Evolutionary conservation across 2,329 filamentous ascomycete species (phyloP).

Genomic region (Ophiostoma pallidulum): DNA sequence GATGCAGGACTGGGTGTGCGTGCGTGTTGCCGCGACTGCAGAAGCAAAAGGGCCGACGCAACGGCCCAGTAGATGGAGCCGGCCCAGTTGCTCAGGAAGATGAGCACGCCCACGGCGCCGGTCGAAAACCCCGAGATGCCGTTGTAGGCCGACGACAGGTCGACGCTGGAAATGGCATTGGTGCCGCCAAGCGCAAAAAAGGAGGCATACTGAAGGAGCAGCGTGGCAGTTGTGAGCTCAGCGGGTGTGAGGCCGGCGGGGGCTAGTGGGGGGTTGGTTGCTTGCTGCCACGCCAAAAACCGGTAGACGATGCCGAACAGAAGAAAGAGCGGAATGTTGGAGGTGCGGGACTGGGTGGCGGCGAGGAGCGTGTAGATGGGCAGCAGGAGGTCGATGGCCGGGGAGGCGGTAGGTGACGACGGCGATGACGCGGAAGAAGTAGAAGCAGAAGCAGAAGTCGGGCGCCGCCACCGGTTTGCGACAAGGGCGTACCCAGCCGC

Average conservation of each 20-base stretch:
- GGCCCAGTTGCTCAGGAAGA: conserved; percentile 86
- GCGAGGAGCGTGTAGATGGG: conserved; percentile 68
- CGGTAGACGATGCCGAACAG: conserved; percentile 55
- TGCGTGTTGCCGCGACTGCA: not conserved
- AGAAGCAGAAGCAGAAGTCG: too few species aligned
- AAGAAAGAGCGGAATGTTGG: conserved; percentile 78
- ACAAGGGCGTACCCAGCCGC: conserved; percentile 33
- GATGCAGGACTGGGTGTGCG: not conserved
- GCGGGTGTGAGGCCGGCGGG: conserved; percentile 33
- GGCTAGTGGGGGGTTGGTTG: too few species aligned
- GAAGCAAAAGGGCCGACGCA: conserved; percentile 49
- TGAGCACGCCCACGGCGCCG: conserved; percentile 68
- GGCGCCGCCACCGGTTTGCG: conserved; percentile 1
- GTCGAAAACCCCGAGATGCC: conserved; percentile 76
- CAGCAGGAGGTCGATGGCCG: conserved; percentile 41
- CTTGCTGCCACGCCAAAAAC: conserved; percentile 29
- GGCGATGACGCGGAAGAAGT: too few species aligned
- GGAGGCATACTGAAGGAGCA: conserved; percentile 69
- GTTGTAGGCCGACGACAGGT: conserved; percentile 92
- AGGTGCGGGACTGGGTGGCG: conserved; percentile 74
- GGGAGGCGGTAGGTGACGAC: not conserved
- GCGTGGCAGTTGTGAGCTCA: conserved; percentile 58
- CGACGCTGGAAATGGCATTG: conserved; percentile 92
- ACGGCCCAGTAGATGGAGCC: conserved; percentile 81
- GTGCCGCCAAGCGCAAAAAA: conserved; percentile 90